Evolutionary conservation across 192 early-diverging fungal species (phyloP).

Genomic region (Lobosporangium transversale): DNA sequence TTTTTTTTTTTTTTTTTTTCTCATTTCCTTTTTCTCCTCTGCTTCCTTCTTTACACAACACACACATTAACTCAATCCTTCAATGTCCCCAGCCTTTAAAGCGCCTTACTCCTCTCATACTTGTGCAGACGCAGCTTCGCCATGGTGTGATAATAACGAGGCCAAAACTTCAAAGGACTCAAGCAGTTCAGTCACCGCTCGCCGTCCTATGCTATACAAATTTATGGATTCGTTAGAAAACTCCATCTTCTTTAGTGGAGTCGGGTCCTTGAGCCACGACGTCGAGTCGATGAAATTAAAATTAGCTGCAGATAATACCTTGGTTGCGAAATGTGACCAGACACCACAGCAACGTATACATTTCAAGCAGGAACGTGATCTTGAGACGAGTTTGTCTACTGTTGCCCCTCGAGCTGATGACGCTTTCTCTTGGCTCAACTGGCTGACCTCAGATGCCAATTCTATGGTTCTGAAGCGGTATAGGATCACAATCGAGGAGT

Average conservation of each 20-base stretch:
- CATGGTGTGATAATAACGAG: no score
- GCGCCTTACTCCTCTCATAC: no score
- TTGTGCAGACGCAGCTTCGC: no score
- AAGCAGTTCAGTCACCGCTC: no score
- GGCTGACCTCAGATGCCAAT: background rate
- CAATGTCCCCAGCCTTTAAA: no score
- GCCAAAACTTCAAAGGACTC: no score
- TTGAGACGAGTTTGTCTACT: no score
- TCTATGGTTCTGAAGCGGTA: background rate
- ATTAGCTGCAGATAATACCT: background rate
- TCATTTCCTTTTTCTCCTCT: background rate
- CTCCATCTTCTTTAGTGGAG: conserved; percentile 17
- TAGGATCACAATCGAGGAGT: conserved; percentile 13
- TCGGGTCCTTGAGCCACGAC: conserved; percentile 7
- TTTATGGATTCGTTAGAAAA: conserved; percentile 2
- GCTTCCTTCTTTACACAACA: no score
- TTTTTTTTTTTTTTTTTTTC: no score
- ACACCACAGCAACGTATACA: background rate
- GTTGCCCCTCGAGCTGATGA: background rate
- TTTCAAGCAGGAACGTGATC: background rate
- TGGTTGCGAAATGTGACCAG: no score
- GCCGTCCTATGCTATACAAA: no score
- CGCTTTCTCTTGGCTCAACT: background rate
- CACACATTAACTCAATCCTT: no score
- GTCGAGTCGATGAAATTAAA: conserved; percentile 13